Evolutionary conservation across 2,329 filamentous ascomycete genomes (phyloP).

Genomic region (Aureobasidium sp.): DNA sequence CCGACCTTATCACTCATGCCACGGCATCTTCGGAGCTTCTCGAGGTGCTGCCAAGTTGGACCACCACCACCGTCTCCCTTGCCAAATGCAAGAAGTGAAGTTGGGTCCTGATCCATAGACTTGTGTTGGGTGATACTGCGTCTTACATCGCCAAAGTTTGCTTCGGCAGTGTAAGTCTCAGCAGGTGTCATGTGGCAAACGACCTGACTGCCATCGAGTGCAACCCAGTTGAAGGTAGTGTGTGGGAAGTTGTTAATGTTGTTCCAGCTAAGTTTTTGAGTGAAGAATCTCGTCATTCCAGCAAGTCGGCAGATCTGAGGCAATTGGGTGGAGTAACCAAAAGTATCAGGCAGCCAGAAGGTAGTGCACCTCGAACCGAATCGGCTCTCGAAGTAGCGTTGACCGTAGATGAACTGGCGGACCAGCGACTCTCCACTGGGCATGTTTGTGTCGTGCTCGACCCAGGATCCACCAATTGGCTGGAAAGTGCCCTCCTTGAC

Average conservation of each 20-base stretch:
- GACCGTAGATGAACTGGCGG: constrained; percentile 90
- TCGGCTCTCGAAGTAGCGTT: constrained; percentile 86
- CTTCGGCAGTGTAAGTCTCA: constrained; percentile 91
- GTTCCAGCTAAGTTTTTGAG: constrained; percentile 98
- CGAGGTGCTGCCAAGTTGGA: constrained; percentile 86
- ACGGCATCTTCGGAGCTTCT: constrained; percentile 88
- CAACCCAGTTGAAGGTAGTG: constrained; percentile 98
- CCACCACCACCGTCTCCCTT: constrained; percentile 96
- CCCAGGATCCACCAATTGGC: constrained; percentile 95
- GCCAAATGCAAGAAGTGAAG: constrained; percentile 86
- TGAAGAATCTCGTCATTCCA: constrained; percentile 96
- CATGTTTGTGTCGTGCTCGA: constrained; percentile 97
- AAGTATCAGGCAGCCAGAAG: constrained; percentile 97
- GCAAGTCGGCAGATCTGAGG: constrained; percentile 88
- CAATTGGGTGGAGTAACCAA: constrained; percentile 92
- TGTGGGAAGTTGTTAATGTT: constrained; percentile 99
- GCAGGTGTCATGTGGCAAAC: constrained; percentile 95
- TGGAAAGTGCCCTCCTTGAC: constrained; percentile 87
- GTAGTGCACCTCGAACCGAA: constrained; percentile 85
- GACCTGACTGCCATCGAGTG: constrained; percentile 90
- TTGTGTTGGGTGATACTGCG: constrained; percentile 89
- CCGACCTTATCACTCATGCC: constrained; percentile 85
- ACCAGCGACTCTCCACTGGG: constrained; percentile 91
- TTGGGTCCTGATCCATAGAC: constrained; percentile 86
- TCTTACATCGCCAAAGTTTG: constrained; percentile 89